These are phyloP conservation scores for Leishmania turanica DNA, from an alignment of 208 protist genomes.

Conservation along the genomic window DNA sequence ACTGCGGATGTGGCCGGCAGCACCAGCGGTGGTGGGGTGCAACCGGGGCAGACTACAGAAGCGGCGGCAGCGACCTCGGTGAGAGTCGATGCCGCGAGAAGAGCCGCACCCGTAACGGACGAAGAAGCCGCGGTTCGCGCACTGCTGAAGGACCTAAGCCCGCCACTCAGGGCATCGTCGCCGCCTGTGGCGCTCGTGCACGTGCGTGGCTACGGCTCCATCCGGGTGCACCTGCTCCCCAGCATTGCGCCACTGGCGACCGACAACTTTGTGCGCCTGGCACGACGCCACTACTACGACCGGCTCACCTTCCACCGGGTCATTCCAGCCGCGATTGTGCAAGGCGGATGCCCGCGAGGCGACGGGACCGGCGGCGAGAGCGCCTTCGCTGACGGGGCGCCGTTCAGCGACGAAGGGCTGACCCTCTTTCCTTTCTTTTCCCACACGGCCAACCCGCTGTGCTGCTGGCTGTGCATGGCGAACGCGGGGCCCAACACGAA, in stretches of 20 bases:
- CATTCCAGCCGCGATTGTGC: constrained; percentile 94
- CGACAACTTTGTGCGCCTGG: constrained; percentile 95
- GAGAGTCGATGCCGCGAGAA: neutral
- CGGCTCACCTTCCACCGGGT: constrained; percentile 95
- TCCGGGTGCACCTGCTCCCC: constrained; percentile 91
- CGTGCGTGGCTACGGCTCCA: constrained; percentile 53
- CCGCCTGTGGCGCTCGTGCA: constrained; percentile 35
- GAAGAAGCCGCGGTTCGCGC: constrained; percentile 38
- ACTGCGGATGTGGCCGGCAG: neutral
- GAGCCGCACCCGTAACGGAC: neutral
- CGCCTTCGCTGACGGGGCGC: constrained; percentile 74
- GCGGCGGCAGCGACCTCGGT: neutral
- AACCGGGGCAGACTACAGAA: neutral
- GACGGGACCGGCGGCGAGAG: constrained; percentile 94
- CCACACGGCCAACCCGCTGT: constrained; percentile 39
- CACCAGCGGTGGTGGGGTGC: neutral
- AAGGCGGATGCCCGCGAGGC: constrained; percentile 92
- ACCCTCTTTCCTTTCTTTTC: constrained; percentile 61
- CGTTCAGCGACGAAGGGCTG: constrained; percentile 94
- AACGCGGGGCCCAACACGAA: constrained; percentile 88
- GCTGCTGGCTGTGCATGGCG: constrained; percentile 84
- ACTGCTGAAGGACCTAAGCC: constrained; percentile 33
- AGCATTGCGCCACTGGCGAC: constrained; percentile 93
- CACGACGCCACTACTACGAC: constrained; percentile 92
- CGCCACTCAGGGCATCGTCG: neutral